Conservation (phyloP, 225 moss, liverwort and hornwort species). For the Anthoceros angustus region DNA sequence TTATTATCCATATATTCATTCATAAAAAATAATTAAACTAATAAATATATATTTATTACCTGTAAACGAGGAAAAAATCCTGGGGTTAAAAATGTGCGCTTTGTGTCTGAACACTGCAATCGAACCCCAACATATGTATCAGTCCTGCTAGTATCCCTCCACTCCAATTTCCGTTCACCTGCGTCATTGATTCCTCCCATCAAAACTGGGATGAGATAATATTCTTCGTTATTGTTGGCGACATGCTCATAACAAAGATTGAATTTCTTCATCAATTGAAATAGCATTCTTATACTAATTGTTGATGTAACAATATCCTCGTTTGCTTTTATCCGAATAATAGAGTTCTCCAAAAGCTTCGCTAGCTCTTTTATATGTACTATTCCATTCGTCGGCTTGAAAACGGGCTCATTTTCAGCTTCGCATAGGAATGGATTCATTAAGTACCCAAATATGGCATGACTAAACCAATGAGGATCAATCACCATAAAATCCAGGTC, state of each 20-base stretch:
- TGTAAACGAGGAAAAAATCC: constrained; percentile 9
- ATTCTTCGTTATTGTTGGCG: background rate
- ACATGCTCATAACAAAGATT: background rate
- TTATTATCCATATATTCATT: background rate
- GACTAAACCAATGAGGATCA: background rate
- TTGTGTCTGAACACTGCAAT: background rate
- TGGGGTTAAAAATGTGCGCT: background rate
- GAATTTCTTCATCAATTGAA: background rate
- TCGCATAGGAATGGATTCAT: background rate
- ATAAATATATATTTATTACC: background rate
- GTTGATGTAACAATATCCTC: background rate
- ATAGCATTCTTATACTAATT: background rate
- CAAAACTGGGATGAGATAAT: background rate
- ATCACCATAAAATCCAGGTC: background rate
- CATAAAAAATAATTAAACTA: background rate
- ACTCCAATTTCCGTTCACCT: background rate
- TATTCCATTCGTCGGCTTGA: background rate
- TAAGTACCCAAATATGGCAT: background rate
- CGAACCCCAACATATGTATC: background rate
- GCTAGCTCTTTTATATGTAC: background rate
- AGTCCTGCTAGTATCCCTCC: background rate
- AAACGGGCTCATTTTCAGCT: background rate
- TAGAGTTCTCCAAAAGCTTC: background rate
- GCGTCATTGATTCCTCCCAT: too few species aligned
- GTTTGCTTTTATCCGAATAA: background rate